Base-by-base conservation (phyloP, 306 rosid species). In the Notholithocarpus densiflorus region DNA sequence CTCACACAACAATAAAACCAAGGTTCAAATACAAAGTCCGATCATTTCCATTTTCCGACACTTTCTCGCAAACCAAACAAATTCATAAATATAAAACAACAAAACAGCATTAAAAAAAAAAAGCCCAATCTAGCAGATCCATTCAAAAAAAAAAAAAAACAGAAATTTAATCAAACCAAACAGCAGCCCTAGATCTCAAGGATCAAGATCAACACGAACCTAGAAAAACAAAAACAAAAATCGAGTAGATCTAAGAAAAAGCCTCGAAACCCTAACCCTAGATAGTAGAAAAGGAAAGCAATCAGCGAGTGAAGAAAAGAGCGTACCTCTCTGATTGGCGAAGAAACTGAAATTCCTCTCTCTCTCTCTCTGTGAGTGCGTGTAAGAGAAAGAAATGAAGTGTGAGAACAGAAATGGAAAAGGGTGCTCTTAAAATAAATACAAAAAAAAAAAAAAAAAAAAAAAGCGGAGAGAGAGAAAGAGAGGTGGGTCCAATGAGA, bases 401-500 rank as follows among this genome's bases (percentile, higher is more conserved):
- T 7, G 17, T 11, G 60, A 43, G 78, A 71, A 18, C 17, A 26
- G 37, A 2, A 23, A 11, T 15, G 14, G 32, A 51, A 52, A 77
- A 73, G 12, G 53, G 68, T 10, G 78, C 48, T 37, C 71, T 75
- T 72, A 73, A 83, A 40, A 40, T 40, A 40, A 7, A 40, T 40
- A 40, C 11, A 1, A 34, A 32, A 32, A 32, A 32, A 31, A 6
- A 1, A 34, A 32, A 32, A 32, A 32, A 31, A 6, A 40, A 7
- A 83, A 81, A 72, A 61, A 82, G 83, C 68, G 72, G 75, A 66
- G 79, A 0, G 83, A 71, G 83, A 71, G 56, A 21, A 70, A 24
- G 4, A 59, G 68, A 37, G 3, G 75, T 51, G 75, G 75, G 81
- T 81, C 89, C 89, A 88, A 88, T 85, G 74, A 53, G 21, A 54